These are phyloP conservation scores for Combretum micranthum DNA, from an alignment of 345 rosid genomes.

Conservation along the genomic window DNA sequence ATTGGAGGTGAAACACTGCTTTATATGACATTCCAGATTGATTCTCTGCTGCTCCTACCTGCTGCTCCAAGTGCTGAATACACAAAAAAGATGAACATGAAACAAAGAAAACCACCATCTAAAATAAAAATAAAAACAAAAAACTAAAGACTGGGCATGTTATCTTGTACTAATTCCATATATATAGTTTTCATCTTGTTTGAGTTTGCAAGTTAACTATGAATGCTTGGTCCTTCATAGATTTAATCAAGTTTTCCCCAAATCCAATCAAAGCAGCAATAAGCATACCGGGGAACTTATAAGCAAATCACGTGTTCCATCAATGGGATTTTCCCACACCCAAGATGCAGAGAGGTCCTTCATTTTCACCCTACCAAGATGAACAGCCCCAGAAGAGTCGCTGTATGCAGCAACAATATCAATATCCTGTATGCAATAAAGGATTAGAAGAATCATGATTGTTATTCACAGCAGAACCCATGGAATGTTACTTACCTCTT, in stretches of 20 bases:
- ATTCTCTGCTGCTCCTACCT: slow-evolving; percentile 20
- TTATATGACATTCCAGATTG: slow-evolving; percentile 23
- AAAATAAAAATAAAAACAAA: background rate
- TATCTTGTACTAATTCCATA: background rate
- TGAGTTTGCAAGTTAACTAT: too few species aligned
- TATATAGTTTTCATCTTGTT: too few species aligned
- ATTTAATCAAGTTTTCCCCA: background rate
- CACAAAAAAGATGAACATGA: slow-evolving; percentile 9
- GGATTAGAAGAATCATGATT: slow-evolving; percentile 18
- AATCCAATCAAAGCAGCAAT: slow-evolving; percentile 1
- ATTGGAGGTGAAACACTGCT: slow-evolving; percentile 23
- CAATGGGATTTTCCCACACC: slow-evolving; percentile 62
- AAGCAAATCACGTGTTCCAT: slow-evolving; percentile 27
- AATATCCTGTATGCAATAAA: slow-evolving; percentile 56
- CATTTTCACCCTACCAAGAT: slow-evolving; percentile 64
- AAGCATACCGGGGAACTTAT: slow-evolving; percentile 44
- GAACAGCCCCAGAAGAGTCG: slow-evolving; percentile 56
- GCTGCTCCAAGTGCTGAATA: slow-evolving; percentile 15
- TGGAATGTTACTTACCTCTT: slow-evolving; percentile 36
- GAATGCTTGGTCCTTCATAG: background rate
- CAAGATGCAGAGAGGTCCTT: slow-evolving; percentile 87
- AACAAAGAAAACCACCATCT: slow-evolving; percentile 5
- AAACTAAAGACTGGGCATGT: too few species aligned
- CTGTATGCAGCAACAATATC: slow-evolving; percentile 81
- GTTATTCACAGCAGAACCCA: slow-evolving; percentile 6